A percentile compares a stretch with the other conserved stretches of the same genome.
Evolutionary conservation across 2,329 filamentous ascomycete genomes (phyloP).

Genomic region (Apiospora kogelbergensis): DNA sequence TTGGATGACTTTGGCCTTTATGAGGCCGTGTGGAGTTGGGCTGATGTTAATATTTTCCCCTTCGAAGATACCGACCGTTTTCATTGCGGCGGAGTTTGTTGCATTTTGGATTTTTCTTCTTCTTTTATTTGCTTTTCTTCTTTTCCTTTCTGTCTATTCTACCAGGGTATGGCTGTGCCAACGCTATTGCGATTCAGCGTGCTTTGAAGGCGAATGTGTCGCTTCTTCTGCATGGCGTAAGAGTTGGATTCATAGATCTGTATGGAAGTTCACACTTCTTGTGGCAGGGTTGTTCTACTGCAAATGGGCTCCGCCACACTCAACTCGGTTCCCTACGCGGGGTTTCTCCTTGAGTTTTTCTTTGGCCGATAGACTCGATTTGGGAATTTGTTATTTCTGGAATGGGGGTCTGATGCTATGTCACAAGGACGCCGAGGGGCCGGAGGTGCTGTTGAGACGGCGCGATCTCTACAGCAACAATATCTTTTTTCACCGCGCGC

Average conservation of each 20-base stretch:
- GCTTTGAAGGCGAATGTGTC: slow-evolving; percentile 31
- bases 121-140: slow-evolving; percentile 18
- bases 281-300: slow-evolving; percentile 25
- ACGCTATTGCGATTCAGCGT: slow-evolving; percentile 31
- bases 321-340: neutral
- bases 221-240: slow-evolving; percentile 30
- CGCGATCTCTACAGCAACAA: neutral
- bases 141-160: slow-evolving; percentile 18
- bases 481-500: neutral
- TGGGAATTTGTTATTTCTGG: slow-evolving; percentile 19
- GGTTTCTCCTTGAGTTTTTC: slow-evolving; percentile 3
- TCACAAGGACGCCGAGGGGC: neutral
- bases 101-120: slow-evolving; percentile 17
- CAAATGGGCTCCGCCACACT: slow-evolving; percentile 12
- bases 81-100: slow-evolving; percentile 12
- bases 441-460: neutral
- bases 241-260: slow-evolving; percentile 34
- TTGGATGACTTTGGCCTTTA: slow-evolving; percentile 13
- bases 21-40: slow-evolving; percentile 17
- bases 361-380: slow-evolving; percentile 10
- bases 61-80: slow-evolving; percentile 12
- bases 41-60: slow-evolving; percentile 22
- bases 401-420: neutral
- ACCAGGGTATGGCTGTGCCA: slow-evolving; percentile 30
- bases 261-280: slow-evolving; percentile 38